phyloP scores from a whole-genome alignment of 176 grass and related monocot genomes.

The Melocanna baccifera region DNA sequence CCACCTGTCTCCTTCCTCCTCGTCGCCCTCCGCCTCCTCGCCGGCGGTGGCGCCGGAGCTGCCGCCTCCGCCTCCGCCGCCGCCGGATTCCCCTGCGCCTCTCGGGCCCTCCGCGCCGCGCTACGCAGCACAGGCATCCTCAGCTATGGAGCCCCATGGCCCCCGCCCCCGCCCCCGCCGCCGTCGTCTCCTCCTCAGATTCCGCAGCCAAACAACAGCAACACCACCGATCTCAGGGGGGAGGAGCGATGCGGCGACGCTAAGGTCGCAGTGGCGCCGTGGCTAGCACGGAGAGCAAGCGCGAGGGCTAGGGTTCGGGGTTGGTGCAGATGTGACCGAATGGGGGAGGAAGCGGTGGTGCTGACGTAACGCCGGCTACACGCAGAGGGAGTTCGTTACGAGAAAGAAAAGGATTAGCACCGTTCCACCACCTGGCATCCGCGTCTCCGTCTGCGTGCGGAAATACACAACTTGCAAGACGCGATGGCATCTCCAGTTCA shows the following conservation, averaged over 20 bases:
- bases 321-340: constrained; percentile 26
- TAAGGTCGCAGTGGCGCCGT: constrained; percentile 15
- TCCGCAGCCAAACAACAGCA: constrained; percentile 18
- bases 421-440: background rate
- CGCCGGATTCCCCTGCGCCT: constrained; percentile 53
- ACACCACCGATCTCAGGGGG: constrained; percentile 45
- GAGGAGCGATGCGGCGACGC: background rate
- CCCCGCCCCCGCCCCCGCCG: background rate
- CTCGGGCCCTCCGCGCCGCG: constrained; percentile 58
- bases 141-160: constrained; percentile 52
- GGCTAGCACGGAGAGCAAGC: constrained; percentile 18
- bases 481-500: background rate
- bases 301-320: constrained; percentile 41
- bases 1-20: constrained; percentile 31
- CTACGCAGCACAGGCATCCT: constrained; percentile 83
- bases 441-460: too few relatives aligned
- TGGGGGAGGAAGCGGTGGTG: constrained; percentile 17
- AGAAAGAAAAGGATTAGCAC: constrained; percentile 8
- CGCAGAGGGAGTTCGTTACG: constrained; percentile 11
- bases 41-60: constrained; percentile 27
- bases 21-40: constrained; percentile 37
- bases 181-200: constrained; percentile 21
- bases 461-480: background rate
- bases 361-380: constrained; percentile 37
- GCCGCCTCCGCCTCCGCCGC: constrained; percentile 29